Conservation (phyloP, 768 basidiomycete species). For the Boletellus emodensis region DNA sequence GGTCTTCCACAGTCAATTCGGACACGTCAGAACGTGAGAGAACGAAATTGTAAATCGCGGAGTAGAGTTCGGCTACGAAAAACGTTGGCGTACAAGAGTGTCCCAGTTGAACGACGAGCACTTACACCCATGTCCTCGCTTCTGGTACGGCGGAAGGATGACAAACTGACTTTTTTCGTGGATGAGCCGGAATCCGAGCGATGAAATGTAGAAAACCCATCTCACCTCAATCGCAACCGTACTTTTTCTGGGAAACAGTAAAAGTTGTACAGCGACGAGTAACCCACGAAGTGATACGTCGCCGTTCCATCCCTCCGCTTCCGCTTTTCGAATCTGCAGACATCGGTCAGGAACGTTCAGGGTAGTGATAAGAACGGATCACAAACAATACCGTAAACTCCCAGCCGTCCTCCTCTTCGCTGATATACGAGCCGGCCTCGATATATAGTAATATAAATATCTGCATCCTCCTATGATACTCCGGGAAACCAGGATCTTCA, state of each 20-base stretch:
- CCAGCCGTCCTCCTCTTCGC: conserved; percentile 92
- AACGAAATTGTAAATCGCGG: conserved; percentile 76
- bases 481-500: conserved; percentile 81
- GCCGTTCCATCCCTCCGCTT: conserved; percentile 51
- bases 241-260: conserved; percentile 92
- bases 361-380: neutral
- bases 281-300: conserved; percentile 91
- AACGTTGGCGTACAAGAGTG: neutral
- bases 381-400: conserved; percentile 86
- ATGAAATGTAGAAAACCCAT: neutral
- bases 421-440: conserved; percentile 92
- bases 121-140: conserved; percentile 87
- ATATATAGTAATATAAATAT: conserved; percentile 92
- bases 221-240: conserved; percentile 80
- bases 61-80: conserved; percentile 76
- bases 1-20: conserved; percentile 97
- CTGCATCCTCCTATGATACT: conserved; percentile 92
- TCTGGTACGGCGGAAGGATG: conserved; percentile 86
- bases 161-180: conserved; percentile 75
- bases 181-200: neutral
- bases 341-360: conserved; percentile 1
- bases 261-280: conserved; percentile 92
- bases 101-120: neutral
- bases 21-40: conserved; percentile 63
- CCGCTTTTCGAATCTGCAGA: conserved; percentile 76